Conservation (phyloP, 1,284 basidiomycete genomes). For the Moniliophthora roreri region DNA sequence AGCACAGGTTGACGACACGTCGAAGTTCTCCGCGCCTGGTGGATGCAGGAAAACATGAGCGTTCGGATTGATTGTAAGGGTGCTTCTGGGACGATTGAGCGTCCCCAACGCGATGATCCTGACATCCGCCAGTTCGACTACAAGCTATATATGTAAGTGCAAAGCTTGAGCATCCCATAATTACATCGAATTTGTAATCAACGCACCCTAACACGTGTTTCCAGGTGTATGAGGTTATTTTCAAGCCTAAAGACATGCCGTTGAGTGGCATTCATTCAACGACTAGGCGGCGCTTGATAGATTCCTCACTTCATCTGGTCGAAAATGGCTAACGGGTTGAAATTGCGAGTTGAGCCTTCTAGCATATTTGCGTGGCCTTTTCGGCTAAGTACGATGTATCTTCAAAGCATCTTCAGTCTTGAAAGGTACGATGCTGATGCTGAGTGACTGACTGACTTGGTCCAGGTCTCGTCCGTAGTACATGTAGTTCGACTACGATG, state of each 20-base stretch:
- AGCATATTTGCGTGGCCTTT: conserved; percentile 72
- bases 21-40: conserved; percentile 50
- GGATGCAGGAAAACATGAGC: conserved; percentile 68
- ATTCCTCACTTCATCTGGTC: conserved; percentile 70
- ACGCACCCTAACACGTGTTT: conserved; percentile 60
- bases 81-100: conserved; percentile 53
- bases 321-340: conserved; percentile 64
- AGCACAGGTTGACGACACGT: conserved; percentile 19
- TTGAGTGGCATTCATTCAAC: conserved; percentile 3
- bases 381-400: conserved; percentile 72
- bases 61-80: conserved; percentile 60
- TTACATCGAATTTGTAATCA: too few species aligned
- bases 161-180: too few species aligned
- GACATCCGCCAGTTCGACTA: conserved; percentile 69
- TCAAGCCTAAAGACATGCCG: conserved; percentile 45
- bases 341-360: conserved; percentile 62
- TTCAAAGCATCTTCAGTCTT: conserved; percentile 25
- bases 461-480: conserved; percentile 80
- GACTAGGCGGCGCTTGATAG: background rate
- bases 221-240: conserved; percentile 60
- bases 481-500: conserved; percentile 66
- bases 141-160: too few species aligned
- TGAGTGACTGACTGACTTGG: conserved; percentile 50
- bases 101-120: conserved; percentile 73
- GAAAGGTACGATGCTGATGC: conserved; percentile 9